Percentiles rank a stretch among this genome's conserved stretches.
phyloP scores from a whole-genome alignment of 2,329 filamentous ascomycete species.

The Massarina eburnea region DNA sequence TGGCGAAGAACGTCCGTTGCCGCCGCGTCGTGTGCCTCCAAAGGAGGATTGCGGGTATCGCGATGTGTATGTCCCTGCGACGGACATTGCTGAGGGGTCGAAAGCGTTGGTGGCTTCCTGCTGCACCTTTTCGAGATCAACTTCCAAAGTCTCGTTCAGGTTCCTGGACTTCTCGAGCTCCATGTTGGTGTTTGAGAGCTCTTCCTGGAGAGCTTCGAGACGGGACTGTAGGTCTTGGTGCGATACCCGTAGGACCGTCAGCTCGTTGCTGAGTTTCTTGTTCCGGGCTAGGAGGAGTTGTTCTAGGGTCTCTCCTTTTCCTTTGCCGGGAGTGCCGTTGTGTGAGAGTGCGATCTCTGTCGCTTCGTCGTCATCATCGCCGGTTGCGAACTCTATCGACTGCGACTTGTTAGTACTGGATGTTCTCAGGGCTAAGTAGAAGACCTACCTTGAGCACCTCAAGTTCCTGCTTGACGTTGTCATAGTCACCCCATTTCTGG shows the following conservation, averaged over 20 bases:
- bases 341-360: constrained; percentile 36
- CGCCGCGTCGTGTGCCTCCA: constrained; percentile 57
- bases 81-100: constrained; percentile 81
- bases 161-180: constrained; percentile 84
- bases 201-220: constrained; percentile 78
- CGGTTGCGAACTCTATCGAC: constrained; percentile 95
- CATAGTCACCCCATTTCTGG: constrained; percentile 89
- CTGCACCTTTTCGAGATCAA: constrained; percentile 85
- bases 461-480: constrained; percentile 92
- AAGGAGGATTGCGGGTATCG: constrained; percentile 69
- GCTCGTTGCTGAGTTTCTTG: constrained; percentile 93
- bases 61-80: constrained; percentile 87
- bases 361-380: constrained; percentile 64
- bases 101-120: constrained; percentile 81
- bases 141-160: constrained; percentile 86
- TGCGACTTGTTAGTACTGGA: constrained; percentile 26
- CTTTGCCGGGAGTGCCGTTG: constrained; percentile 57
- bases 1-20: constrained; percentile 77
- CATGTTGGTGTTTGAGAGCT: constrained; percentile 77
- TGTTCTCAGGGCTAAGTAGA: not conserved
- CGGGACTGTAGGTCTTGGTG: constrained; percentile 87
- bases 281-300: constrained; percentile 89
- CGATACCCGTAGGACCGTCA: constrained; percentile 89
- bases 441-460: constrained; percentile 77
- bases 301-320: constrained; percentile 79